Percentiles rank a stretch among this genome's conserved stretches.
Evolutionary conservation across 768 basidiomycete species (phyloP).

Genomic region (Boletellus ananiceps): DNA sequence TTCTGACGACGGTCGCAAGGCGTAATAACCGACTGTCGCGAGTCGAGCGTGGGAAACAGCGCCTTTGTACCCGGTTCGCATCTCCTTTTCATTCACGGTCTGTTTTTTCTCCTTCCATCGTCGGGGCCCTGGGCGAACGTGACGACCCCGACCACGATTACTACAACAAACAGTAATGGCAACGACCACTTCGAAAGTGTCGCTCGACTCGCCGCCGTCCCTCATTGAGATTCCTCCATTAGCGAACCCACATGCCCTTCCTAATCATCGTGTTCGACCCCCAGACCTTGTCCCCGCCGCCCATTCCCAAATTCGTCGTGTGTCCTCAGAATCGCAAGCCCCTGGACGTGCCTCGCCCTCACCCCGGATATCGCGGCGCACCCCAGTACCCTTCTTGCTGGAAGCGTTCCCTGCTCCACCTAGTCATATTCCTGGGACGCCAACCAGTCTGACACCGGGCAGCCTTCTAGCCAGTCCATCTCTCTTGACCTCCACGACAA

Average conservation of each 20-base stretch:
- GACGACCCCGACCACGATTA: conserved; percentile 15
- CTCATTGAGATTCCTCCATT: conserved; percentile 11
- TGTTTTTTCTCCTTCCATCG: conserved; percentile 19
- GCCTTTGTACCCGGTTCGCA: conserved; percentile 13
- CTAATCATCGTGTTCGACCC: conserved; percentile 11
- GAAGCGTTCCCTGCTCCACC: conserved; percentile 37
- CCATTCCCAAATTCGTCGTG: conserved; percentile 13
- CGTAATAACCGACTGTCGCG: conserved; percentile 16
- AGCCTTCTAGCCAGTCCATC: conserved; percentile 9
- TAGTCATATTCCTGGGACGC: conserved; percentile 29
- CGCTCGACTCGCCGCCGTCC: conserved; percentile 11
- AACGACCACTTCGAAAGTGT: conserved; percentile 14
- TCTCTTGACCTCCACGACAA: conserved; percentile 11
- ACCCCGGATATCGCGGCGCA: conserved; percentile 27
- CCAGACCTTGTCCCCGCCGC: conserved; percentile 10
- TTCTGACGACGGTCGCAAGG: conserved; percentile 5
- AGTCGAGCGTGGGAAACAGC: conserved; percentile 22
- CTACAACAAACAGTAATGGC: conserved; percentile 14
- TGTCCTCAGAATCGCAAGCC: conserved; percentile 26
- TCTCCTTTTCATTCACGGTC: conserved; percentile 14
- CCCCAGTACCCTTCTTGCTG: conserved; percentile 32
- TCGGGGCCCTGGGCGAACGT: conserved; percentile 8
- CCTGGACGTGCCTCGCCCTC: conserved; percentile 24
- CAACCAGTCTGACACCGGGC: conserved; percentile 5
- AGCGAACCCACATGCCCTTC: conserved; percentile 11